Evolutionary conservation across 805 yeast genomes (phyloP).

Genomic region (Scheffersomyces lignosus): DNA sequence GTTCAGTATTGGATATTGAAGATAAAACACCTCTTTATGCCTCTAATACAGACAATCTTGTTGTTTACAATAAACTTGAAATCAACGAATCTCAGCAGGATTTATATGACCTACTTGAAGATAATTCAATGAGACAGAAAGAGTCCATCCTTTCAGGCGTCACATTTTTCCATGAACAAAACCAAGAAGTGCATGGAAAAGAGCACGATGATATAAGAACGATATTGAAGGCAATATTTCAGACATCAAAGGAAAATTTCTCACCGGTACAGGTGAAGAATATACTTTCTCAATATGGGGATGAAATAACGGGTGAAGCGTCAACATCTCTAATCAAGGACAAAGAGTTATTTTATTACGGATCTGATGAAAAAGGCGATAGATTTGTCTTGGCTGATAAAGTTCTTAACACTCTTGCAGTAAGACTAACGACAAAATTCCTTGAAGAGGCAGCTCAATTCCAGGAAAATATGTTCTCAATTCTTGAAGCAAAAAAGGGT

Average conservation of each 20-base stretch:
- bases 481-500: slow-evolving; percentile 52
- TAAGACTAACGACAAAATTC: slow-evolving; percentile 36
- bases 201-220: slow-evolving; percentile 38
- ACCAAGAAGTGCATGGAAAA: slow-evolving; percentile 7
- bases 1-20: slow-evolving; percentile 21
- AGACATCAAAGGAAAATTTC: slow-evolving; percentile 51
- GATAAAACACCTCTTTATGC: slow-evolving; percentile 40
- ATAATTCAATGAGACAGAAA: slow-evolving; percentile 69
- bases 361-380: slow-evolving; percentile 38
- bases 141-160: slow-evolving; percentile 53
- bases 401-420: slow-evolving; percentile 39
- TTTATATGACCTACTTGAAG: slow-evolving; percentile 46
- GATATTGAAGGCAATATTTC: slow-evolving; percentile 55
- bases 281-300: slow-evolving; percentile 47
- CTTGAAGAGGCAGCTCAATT: slow-evolving; percentile 50
- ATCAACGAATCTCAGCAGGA: slow-evolving; percentile 17
- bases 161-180: slow-evolving; percentile 38
- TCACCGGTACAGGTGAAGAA: slow-evolving; percentile 45
- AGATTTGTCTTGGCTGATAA: slow-evolving; percentile 59
- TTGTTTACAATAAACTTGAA: slow-evolving; percentile 44
- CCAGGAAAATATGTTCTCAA: slow-evolving; percentile 39
- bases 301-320: slow-evolving; percentile 50
- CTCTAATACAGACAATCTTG: slow-evolving; percentile 47
- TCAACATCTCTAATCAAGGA: slow-evolving; percentile 51
- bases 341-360: slow-evolving; percentile 53